Conservation (phyloP, 2,329 filamentous ascomycete species). For the Diaporthe sp. region DNA sequence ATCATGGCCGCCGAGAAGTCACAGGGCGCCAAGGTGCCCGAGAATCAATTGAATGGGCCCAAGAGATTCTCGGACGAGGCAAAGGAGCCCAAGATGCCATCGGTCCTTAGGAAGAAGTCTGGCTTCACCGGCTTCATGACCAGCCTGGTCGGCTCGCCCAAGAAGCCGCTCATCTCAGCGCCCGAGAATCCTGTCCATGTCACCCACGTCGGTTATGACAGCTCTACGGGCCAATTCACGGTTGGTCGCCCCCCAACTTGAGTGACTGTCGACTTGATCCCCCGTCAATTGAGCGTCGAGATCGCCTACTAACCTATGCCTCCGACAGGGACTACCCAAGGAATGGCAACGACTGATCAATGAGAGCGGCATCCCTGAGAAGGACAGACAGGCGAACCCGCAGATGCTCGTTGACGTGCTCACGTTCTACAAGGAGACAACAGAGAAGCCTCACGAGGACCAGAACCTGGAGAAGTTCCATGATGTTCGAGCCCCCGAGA, state of each 20-base stretch:
- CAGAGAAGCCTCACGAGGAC: conserved; percentile 83
- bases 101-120: conserved; percentile 82
- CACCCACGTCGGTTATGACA: conserved; percentile 97
- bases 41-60: conserved; percentile 64
- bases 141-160: conserved; percentile 84
- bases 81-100: conserved; percentile 70
- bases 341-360: conserved; percentile 98
- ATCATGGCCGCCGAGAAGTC: conserved; percentile 63
- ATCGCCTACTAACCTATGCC: conserved; percentile 40
- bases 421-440: conserved; percentile 96
- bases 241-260: conserved; percentile 64
- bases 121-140: conserved; percentile 91
- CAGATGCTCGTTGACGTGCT: conserved; percentile 97
- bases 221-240: conserved; percentile 95
- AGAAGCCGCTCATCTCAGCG: conserved; percentile 94
- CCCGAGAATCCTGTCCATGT: conserved; percentile 98
- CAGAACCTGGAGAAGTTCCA: conserved; percentile 97
- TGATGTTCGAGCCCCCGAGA: conserved; percentile 76
- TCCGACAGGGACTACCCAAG: conserved; percentile 84
- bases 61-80: conserved; percentile 87
- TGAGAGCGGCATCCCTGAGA: conserved; percentile 95
- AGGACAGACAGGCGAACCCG: conserved; percentile 94
- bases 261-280: conserved; percentile 38
- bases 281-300: conserved; percentile 35
- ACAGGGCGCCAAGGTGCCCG: conserved; percentile 54